Evolutionary conservation across 2,329 filamentous ascomycete species (phyloP).

Genomic region (Hypoxylon sp.): DNA sequence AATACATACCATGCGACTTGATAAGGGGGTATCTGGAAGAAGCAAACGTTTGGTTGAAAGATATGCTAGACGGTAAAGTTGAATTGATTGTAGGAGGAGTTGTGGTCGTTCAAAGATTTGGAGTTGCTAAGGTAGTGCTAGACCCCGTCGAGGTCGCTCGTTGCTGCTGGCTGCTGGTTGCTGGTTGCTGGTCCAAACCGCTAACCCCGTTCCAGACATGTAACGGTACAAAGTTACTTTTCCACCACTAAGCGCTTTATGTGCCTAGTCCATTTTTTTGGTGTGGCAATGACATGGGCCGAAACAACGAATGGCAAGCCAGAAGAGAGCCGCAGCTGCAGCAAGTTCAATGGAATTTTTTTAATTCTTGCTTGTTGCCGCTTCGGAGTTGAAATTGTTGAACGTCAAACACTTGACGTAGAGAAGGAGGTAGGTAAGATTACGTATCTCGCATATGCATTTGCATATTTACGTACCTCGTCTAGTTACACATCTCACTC

Average conservation of each 20-base stretch:
- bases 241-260: conserved; percentile 24
- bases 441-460: background rate
- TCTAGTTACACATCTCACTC: no score
- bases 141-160: conserved; percentile 12
- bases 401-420: no score
- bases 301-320: conserved; percentile 11
- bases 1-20: conserved; percentile 38
- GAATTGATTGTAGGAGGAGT: conserved; percentile 18
- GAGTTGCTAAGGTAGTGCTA: conserved; percentile 8
- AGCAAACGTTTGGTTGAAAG: conserved; percentile 24
- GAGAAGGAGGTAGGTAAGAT: no score
- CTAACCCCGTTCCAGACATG: conserved; percentile 17
- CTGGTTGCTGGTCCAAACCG: background rate
- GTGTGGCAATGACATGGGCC: conserved; percentile 25
- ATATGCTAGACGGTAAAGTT: conserved; percentile 22
- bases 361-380: background rate
- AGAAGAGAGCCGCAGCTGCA: conserved; percentile 23
- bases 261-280: conserved; percentile 18
- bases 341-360: conserved; percentile 13
- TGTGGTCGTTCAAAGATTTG: conserved; percentile 29
- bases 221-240: conserved; percentile 13
- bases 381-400: no score
- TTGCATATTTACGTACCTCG: background rate
- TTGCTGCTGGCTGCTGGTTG: no score
- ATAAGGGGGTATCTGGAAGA: conserved; percentile 7